Percentiles rank a stretch among this genome's conserved stretches.
Evolutionary conservation across 768 basidiomycete species (phyloP).

Genomic region (Ephemerocybe angulata): DNA sequence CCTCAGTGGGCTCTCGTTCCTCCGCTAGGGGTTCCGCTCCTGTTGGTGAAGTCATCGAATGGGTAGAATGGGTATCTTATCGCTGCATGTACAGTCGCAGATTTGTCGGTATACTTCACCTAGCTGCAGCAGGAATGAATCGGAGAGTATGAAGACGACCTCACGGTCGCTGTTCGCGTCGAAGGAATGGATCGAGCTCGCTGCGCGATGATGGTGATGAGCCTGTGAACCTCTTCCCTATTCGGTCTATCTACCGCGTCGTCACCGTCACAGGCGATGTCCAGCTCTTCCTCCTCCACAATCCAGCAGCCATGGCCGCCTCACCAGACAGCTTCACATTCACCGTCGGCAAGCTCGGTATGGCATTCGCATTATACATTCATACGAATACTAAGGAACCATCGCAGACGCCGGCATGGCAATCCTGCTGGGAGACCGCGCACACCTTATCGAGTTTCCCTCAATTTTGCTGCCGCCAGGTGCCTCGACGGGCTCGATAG

Average conservation of each 20-base stretch:
- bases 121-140: no score
- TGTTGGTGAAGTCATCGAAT: background rate
- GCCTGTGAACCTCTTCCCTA: background rate
- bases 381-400: conserved; percentile 9
- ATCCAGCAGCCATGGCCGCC: conserved; percentile 11
- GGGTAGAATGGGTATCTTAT: no score
- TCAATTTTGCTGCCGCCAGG: conserved; percentile 92
- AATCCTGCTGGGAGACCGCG: conserved; percentile 91
- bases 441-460: conserved; percentile 97
- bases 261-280: background rate
- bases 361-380: conserved; percentile 22
- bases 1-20: background rate
- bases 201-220: background rate
- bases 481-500: conserved; percentile 89
- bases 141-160: background rate
- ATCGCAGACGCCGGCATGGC: conserved; percentile 87
- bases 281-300: background rate
- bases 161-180: background rate
- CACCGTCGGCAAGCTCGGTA: conserved; percentile 94
- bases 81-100: no score
- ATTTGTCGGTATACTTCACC: no score
- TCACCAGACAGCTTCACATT: conserved; percentile 74
- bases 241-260: background rate
- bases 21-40: background rate
- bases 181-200: background rate